Percentiles rank a stretch among this genome's conserved stretches.
Evolutionary conservation across 306 rosid genomes (phyloP).

Genomic region (Begonia peltatifolia): DNA sequence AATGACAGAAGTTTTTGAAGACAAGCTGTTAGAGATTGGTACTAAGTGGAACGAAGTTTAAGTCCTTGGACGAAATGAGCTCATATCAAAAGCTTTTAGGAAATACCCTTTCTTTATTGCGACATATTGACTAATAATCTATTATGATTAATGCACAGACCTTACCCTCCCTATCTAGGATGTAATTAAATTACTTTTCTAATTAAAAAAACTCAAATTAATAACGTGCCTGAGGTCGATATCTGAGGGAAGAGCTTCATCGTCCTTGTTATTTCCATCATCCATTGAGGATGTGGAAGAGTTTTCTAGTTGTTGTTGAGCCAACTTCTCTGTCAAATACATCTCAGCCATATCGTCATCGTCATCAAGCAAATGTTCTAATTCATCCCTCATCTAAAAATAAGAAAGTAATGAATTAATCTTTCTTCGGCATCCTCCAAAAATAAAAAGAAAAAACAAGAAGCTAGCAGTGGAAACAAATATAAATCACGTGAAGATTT

Average conservation of each 20-base stretch:
- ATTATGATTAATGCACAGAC: too few relatives aligned
- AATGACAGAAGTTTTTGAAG: slow-evolving; percentile 1
- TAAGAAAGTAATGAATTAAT: not conserved
- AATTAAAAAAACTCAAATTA: too few relatives aligned
- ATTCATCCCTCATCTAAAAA: slow-evolving; percentile 72
- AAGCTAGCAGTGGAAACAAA: not conserved
- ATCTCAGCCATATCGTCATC: slow-evolving; percentile 99
- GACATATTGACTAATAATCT: too few relatives aligned
- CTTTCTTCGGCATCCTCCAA: not conserved
- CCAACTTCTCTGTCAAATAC: slow-evolving; percentile 77
- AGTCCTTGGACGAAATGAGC: too few relatives aligned
- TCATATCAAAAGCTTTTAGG: too few relatives aligned
- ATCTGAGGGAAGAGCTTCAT: slow-evolving; percentile 24
- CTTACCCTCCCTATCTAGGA: too few relatives aligned
- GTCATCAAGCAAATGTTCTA: slow-evolving; percentile 87
- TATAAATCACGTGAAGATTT: not conserved
- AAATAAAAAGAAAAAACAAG: not conserved
- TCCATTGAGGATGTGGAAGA: slow-evolving; percentile 50
- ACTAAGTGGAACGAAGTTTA: too few relatives aligned
- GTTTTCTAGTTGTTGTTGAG: slow-evolving; percentile 37
- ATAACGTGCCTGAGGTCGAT: slow-evolving; percentile 34
- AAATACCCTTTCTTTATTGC: too few relatives aligned
- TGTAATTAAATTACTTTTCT: too few relatives aligned
- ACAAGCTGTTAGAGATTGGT: too few relatives aligned
- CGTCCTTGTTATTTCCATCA: slow-evolving; percentile 22